Conservation (phyloP, 2,329 filamentous ascomycete species). For the Colletotrichum chrysophilum region DNA sequence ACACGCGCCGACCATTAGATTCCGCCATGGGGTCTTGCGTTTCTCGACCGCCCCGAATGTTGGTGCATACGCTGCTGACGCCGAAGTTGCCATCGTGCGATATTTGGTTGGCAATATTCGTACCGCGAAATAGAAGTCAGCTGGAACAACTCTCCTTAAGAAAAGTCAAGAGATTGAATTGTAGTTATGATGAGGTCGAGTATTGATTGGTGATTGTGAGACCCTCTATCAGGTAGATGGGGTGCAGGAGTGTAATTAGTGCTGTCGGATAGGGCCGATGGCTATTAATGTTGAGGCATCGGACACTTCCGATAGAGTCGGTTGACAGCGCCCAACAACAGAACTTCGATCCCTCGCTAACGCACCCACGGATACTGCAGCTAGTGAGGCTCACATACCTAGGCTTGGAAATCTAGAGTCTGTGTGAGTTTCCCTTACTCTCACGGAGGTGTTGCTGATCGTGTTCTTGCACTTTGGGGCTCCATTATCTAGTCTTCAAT, state of each 20-base stretch:
- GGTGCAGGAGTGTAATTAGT: neutral
- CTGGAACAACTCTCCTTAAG: too few species aligned
- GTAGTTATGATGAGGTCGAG: neutral
- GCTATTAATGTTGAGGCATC: neutral
- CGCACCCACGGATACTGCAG: neutral
- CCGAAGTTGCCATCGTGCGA: neutral
- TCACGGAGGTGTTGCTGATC: rapidly evolving
- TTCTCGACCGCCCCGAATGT: neutral
- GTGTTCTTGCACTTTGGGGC: neutral
- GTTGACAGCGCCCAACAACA: neutral
- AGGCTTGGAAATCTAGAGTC: neutral
- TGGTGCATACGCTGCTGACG: neutral
- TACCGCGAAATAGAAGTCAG: neutral
- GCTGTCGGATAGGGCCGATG: neutral
- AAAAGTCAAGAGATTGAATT: neutral
- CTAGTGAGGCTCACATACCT: neutral
- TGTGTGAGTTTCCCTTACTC: rapidly evolving
- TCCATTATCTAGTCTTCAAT: neutral
- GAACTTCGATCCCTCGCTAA: neutral
- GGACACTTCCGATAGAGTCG: neutral
- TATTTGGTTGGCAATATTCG: neutral
- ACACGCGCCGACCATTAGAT: neutral
- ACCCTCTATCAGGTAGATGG: neutral
- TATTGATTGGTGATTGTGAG: neutral
- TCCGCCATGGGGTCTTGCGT: neutral